Evolutionary conservation across 2,329 filamentous ascomycete genomes (phyloP), one percentile per base, ranked within the genome.

Genomic region (Cladosporium austrohemisphaericum): DNA sequence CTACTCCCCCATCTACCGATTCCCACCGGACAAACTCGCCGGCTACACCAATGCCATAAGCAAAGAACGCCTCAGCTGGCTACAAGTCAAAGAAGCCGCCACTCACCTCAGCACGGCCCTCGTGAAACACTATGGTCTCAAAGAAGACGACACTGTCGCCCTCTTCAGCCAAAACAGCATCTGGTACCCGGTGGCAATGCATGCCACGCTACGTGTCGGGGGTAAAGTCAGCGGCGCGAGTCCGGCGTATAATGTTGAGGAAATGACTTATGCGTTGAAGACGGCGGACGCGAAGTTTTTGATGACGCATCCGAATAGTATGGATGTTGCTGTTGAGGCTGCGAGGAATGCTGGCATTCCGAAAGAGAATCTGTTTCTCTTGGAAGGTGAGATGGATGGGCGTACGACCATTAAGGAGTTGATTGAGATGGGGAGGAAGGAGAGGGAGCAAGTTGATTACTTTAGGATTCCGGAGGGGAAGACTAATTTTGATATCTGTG

Each of bases 151-250:
- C 4, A 80, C 78, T 0, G 75, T 85, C 1, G 73, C 79, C 0
- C 66, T 86, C 2, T 85, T 84, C 66, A 76, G 75, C 45, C 77
- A 77, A 18, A 86, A 86, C 58, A 81, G 78, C 8, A 77, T 85
- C 46, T 85, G 80, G 80, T 85, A 84, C 57, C 81, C 82, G 0
- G 76, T 84, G 5, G 80, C 78, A 11, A 79, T 84, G 71, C 74
- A 80, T 50, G 76, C 76, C 0, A 74, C 76, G 2, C 68, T 81
- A 6, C 72, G 76, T 10, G 72, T 71, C 5, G 77, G 73, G 0
- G 81, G 77, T 7, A 73, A 80, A 23, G 77, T 84, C 1, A 80
- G 75, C 2, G 82, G 83, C 1, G 82, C 81, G 0, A 80, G 75
- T 13, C 82, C 83, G 0, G 82, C 81, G 0, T 86, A 85, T 64